Percentiles rank a stretch among this genome's conserved stretches.
Evolutionary conservation across 257 asterid species (phyloP).

Genomic region (Euphrasia confusa): DNA sequence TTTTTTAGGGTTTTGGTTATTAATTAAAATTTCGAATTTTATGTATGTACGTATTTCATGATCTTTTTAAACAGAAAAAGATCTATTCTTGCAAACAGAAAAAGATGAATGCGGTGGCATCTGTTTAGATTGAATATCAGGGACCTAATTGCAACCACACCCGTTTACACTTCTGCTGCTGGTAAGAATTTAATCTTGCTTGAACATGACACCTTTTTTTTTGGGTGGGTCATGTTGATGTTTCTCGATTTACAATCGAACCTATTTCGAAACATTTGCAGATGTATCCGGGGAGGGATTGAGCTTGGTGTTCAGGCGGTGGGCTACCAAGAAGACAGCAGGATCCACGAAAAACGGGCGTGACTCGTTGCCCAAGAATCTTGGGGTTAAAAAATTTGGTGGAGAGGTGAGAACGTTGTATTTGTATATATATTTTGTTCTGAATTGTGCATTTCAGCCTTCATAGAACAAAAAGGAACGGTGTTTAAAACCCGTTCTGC

Average conservation of each 20-base stretch:
- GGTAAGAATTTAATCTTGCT: constrained; percentile 33
- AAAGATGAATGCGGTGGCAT: too few relatives aligned
- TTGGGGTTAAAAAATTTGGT: constrained; percentile 88
- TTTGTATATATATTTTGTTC: background rate
- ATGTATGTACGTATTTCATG: too few relatives aligned
- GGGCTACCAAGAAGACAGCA: constrained; percentile 91
- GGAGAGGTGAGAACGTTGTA: constrained; percentile 64
- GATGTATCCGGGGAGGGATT: constrained; percentile 78
- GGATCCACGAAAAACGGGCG: constrained; percentile 96
- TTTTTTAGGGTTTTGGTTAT: too few relatives aligned
- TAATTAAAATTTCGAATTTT: too few relatives aligned
- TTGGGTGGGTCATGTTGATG: too few relatives aligned
- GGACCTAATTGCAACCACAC: constrained; percentile 45
- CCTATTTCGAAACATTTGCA: constrained; percentile 16
- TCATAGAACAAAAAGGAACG: background rate
- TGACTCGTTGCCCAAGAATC: constrained; percentile 82
- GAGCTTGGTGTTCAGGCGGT: constrained; percentile 69
- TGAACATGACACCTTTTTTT: too few relatives aligned
- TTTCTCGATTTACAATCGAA: background rate
- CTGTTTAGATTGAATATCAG: constrained; percentile 46
- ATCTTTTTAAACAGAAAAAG: too few relatives aligned
- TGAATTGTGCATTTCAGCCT: constrained; percentile 3
- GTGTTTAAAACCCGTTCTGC: too few relatives aligned
- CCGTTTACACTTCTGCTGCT: constrained; percentile 45
- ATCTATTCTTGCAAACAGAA: too few relatives aligned